Evolutionary conservation across 2,329 filamentous ascomycete species (phyloP), one percentile per base, ranked within the genome.

Genomic region (Aspergillus sojae): DNA sequence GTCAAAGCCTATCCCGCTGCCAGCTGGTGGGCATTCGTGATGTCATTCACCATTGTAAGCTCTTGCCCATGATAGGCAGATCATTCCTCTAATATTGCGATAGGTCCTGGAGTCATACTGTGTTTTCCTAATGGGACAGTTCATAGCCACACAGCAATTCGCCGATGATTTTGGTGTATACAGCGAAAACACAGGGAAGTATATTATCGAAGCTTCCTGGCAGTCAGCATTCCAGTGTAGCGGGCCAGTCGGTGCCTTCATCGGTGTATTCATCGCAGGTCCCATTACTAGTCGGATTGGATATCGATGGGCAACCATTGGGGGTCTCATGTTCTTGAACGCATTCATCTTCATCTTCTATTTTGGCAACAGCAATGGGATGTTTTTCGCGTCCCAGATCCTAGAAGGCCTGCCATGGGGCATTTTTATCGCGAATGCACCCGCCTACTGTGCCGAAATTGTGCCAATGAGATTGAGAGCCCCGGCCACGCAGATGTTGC

Each of bases 341-440:
- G 84, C 14, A 80, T 83, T 86, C 66, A 77, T 86, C 59, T 77
- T 86, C 1, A 82, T 83, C 10, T 83, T 81, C 65, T 85, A 78
- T 68, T 85, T 82, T 62, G 82, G 74, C 68, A 72, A 81, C 62
- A 79, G 75, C 59, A 72, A 80, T 48, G 72, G 71, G 1, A 74
- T 84, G 65, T 76, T 85, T 63, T 83, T 88, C 69, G 80, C 80
- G 5, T 78, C 82, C 43, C 86, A 89, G 78, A 76, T 87, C 60
- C 80, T 89, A 54, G 86, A 88, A 74, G 87, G 87, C 64, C 71
- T 89, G 5, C 87, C 87, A 2, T 89, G 87, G 87, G 87, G 87
- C 30, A 84, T 89, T 70, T 89, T 89, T 74, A 87, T 88, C 68
- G 86, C 87, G 72, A 88, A 88, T 72, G 83, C 87, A 5, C 87